Evolutionary conservation across 192 early-diverging fungal species (phyloP), one percentile per base, ranked within the genome.

Genomic region (Umbelopsis sp.): DNA sequence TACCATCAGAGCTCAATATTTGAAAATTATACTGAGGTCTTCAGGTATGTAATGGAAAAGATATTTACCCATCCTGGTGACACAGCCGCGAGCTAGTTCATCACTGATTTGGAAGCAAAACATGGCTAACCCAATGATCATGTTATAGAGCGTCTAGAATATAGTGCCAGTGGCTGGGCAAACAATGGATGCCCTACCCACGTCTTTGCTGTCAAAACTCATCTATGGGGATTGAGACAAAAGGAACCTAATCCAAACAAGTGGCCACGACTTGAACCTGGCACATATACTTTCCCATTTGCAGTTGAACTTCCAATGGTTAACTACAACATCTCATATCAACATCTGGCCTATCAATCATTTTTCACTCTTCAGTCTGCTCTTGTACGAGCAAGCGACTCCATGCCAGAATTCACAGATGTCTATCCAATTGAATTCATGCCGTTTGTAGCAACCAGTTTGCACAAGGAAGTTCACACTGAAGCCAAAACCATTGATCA

Each of bases 291-390:
- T 8, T 76, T 68, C 10, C 73, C 73, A 31, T 80, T 80, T 69
- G 62, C 71, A 3, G 44, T 47, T 21, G 74, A 80, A 66, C 43
- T 80, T 43, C 78, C 78, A 3, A 45, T 80, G 6, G 45, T 80
- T 8, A 80, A 80, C 29, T 80, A 75, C 43, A 68, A 70, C 4
- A 69, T 73, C 6, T 41, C 73, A 6, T 74, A 75, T 59, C 36
- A 73, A 14, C 65, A 75, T 47, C 65, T 73, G 17, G 34, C 14
- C 29, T 62, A 62, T 34, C 17, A 22, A 36, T 62, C 56, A 0
- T 62, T 34, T n/a, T 62, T 62, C 31, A 32, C 29, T 5, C 31
- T 62, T 0, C 56, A 62, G 34, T n/a, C 56, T 11, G 56, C 56
- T 16, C 29, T 62, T 4, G 56, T 62, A 17, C 26, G 56, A 62